Conservation (phyloP, 2,329 filamentous ascomycete species). For the Aciculosporium take region DNA sequence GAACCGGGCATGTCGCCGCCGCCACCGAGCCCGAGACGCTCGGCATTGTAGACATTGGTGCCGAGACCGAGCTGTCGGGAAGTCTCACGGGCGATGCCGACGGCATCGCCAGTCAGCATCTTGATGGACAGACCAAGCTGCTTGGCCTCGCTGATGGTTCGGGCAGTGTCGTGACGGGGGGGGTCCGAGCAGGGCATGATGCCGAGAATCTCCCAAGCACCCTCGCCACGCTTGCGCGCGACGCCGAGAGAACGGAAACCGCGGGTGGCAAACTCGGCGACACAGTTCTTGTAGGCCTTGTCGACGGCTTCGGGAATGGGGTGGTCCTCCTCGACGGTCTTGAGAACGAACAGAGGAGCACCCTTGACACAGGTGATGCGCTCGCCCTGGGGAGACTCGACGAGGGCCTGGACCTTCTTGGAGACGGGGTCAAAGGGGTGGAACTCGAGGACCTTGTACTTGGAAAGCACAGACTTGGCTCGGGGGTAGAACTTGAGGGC, state of each 20-base stretch:
- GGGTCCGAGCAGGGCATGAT: constrained; percentile 93
- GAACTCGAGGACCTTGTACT: constrained; percentile 77
- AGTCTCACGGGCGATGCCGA: constrained; percentile 84
- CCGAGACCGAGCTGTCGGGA: constrained; percentile 83
- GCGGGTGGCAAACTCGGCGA: constrained; percentile 80
- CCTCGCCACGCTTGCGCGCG: constrained; percentile 72
- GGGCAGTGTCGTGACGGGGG: constrained; percentile 77
- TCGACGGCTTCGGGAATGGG: constrained; percentile 63
- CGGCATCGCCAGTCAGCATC: constrained; percentile 91
- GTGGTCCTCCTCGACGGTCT: constrained; percentile 77
- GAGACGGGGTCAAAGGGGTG: constrained; percentile 83
- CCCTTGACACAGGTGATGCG: constrained; percentile 83
- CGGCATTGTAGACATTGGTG: constrained; percentile 87
- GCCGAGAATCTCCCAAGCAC: constrained; percentile 79
- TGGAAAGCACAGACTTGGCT: constrained; percentile 65
- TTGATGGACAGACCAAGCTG: constrained; percentile 78
- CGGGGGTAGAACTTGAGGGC: constrained; percentile 67
- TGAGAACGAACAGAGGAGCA: constrained; percentile 74
- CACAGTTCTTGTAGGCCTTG: constrained; percentile 80
- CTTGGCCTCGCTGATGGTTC: constrained; percentile 84
- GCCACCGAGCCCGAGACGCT: constrained; percentile 78
- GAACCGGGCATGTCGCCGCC: constrained; percentile 88
- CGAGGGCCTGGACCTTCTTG: constrained; percentile 78
- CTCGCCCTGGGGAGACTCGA: constrained; percentile 72
- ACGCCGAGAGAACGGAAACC: constrained; percentile 91